Percentiles rank a stretch among this genome's conserved stretches.
These are phyloP conservation scores for Taiozyma onychis DNA, from an alignment of 1,139 yeast species.

Conservation along the genomic window DNA sequence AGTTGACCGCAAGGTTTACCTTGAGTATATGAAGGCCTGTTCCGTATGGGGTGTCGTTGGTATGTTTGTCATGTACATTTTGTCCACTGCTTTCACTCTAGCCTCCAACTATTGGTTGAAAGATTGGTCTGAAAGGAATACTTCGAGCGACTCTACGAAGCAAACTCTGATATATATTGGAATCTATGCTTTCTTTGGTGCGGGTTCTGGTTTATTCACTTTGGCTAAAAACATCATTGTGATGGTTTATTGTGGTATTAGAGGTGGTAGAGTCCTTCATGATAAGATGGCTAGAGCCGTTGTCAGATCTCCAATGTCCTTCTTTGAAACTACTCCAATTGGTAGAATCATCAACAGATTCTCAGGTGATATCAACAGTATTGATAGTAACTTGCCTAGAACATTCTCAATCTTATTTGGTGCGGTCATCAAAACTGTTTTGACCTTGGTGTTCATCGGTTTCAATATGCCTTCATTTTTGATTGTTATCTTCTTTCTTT, in stretches of 20 bases:
- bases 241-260: conserved; percentile 60
- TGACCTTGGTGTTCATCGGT: conserved; percentile 47
- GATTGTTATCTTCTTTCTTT: conserved; percentile 35
- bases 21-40: conserved; percentile 63
- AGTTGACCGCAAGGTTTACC: conserved; percentile 59
- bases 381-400: conserved; percentile 50
- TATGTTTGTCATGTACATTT: conserved; percentile 36
- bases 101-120: conserved; percentile 53
- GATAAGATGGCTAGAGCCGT: conserved; percentile 58
- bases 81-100: conserved; percentile 44
- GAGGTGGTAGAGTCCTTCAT: conserved; percentile 58
- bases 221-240: conserved; percentile 47
- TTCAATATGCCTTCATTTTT: conserved; percentile 46
- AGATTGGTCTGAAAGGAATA: conserved; percentile 52
- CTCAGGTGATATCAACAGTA: conserved; percentile 61
- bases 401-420: conserved; percentile 40
- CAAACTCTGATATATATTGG: conserved; percentile 49
- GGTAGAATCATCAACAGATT: conserved; percentile 71
- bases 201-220: conserved; percentile 44
- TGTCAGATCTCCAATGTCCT: conserved; percentile 67
- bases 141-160: conserved; percentile 40
- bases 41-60: conserved; percentile 45
- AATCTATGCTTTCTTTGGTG: conserved; percentile 51
- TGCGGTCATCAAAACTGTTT: conserved; percentile 36
- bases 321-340: conserved; percentile 74